phyloP scores from a whole-genome alignment of 441 rosid genomes.

The Dalechampia spathulata region DNA sequence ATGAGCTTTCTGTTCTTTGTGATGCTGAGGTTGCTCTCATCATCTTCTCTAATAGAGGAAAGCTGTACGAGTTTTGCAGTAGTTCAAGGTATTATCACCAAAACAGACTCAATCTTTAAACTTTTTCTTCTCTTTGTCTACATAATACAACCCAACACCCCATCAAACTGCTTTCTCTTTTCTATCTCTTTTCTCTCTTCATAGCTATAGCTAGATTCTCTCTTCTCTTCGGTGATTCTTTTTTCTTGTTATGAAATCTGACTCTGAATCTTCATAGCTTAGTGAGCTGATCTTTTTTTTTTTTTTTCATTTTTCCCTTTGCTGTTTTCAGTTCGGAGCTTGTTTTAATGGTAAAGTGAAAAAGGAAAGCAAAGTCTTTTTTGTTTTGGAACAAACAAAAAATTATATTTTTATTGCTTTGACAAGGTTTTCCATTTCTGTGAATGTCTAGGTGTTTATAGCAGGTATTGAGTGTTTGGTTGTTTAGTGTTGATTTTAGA shows the following conservation, averaged over 20 bases:
- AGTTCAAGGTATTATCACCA: conserved; percentile 81
- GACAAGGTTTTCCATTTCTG: conserved; percentile 50
- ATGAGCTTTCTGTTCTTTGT: conserved; percentile 96
- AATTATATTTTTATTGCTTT: conserved; percentile 9
- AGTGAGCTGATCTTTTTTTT: not conserved
- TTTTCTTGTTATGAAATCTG: conserved; percentile 29
- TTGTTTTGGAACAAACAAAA: conserved; percentile 5
- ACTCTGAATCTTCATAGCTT: conserved; percentile 21
- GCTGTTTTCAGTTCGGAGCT: conserved; percentile 21
- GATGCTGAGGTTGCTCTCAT: conserved; percentile 99
- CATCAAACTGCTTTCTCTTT: not conserved
- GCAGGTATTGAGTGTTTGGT: conserved; percentile 36
- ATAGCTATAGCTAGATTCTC: conserved; percentile 17
- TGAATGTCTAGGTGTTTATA: conserved; percentile 72
- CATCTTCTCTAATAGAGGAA: conserved; percentile 99
- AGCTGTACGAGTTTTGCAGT: conserved; percentile 98
- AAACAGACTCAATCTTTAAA: conserved; percentile 25
- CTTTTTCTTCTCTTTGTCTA: too few species aligned
- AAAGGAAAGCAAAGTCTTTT: conserved; percentile 13
- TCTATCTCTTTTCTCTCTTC: conserved; percentile 1
- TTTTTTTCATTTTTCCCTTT: conserved; percentile 24
- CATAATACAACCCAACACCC: conserved; percentile 3
- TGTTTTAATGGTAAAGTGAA: not conserved
- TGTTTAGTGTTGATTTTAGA: conserved; percentile 38
- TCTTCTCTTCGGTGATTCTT: conserved; percentile 1